phyloP scores from a whole-genome alignment of 2,329 filamentous ascomycete species.

The Coniochaeta sp. region DNA sequence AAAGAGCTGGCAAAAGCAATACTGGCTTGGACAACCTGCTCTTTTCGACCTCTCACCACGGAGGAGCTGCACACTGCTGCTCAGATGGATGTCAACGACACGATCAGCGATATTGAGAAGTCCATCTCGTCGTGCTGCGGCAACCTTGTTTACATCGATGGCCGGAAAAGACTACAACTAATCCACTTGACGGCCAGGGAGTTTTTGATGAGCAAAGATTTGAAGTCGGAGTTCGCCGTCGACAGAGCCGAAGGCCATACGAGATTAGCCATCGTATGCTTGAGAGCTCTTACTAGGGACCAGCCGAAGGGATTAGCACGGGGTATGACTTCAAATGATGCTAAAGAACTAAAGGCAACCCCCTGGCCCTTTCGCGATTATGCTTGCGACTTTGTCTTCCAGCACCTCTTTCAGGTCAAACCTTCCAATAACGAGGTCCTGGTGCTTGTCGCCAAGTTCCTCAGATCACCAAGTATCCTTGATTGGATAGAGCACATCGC shows the following conservation, averaged over 20 bases:
- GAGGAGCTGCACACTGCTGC: constrained; percentile 16
- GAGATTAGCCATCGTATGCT: constrained; percentile 16
- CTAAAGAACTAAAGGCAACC: not conserved
- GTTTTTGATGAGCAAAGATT: constrained; percentile 12
- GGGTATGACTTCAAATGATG: not conserved
- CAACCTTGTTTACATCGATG: constrained; percentile 20
- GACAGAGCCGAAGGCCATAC: constrained; percentile 13
- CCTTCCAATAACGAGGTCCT: constrained; percentile 10
- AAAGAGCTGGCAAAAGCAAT: constrained; percentile 17
- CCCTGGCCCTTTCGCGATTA: constrained; percentile 8
- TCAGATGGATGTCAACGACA: constrained; percentile 19
- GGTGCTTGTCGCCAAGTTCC: constrained; percentile 10
- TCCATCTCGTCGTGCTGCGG: constrained; percentile 16
- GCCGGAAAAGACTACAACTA: constrained; percentile 14
- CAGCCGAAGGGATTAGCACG: not conserved
- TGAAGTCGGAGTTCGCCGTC: constrained; percentile 16
- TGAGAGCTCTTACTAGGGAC: constrained; percentile 11
- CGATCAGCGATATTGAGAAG: constrained; percentile 14
- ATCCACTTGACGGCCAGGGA: constrained; percentile 21
- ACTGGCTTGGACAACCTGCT: constrained; percentile 17
- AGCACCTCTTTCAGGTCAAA: constrained; percentile 10
- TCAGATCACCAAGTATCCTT: constrained; percentile 9
- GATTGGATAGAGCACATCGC: constrained; percentile 16
- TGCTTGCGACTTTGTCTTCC: constrained; percentile 15
- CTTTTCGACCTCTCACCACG: constrained; percentile 16